Evolutionary conservation across 2,329 filamentous ascomycete genomes (phyloP), one percentile per base, ranked within the genome.

Genomic region (Talaromyces sp.): DNA sequence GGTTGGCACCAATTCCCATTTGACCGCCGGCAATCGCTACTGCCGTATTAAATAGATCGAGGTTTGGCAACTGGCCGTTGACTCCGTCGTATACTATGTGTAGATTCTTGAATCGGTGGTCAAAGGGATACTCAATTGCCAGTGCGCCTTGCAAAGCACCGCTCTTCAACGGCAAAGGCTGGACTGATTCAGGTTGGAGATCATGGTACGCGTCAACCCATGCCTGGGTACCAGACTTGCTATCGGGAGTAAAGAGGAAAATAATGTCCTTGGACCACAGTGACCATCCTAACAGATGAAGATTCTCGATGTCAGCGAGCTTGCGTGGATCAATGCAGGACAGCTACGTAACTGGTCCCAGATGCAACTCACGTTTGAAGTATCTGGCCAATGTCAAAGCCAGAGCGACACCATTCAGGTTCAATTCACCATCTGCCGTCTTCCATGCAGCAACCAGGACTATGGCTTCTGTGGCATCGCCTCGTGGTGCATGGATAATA

Each of bases 261-360:
- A 99, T 93, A 62, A 99, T 96, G 71, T 99, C 94, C 74, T 99
- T 99, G 54, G 92, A 97, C 94, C 94, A 99, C 24, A 99, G 81
- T 48, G 91, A 97, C 94, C 94, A 99, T 63, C 88, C 84, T 86
- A 45, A n/a, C n/a, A n/a, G n/a, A n/a, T 27, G 32, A 27, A 39
- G 40, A 51, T 24, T 9, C 27, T 71, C 30, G 68, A 58, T 46
- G 51, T 50, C 32, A 19, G 32, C 9, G 10, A 20, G 13, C 44
- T 22, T 9, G 27, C 32, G 33, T 11, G 40, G 32, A 41, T 27
- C 17, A 9, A 24, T 51, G 39, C 17, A 41, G n/a, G n/a, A n/a
- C n/a, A n/a, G n/a, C 17, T 30, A 22, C 3, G 11, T 46, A 3
- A 16, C 20, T 24, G 17, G 6, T 35, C 2, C 19, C 14, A 14